These are phyloP conservation scores for Xerocomus amazonicus DNA, from an alignment of 1,284 basidiomycete genomes.

Conservation along the genomic window DNA sequence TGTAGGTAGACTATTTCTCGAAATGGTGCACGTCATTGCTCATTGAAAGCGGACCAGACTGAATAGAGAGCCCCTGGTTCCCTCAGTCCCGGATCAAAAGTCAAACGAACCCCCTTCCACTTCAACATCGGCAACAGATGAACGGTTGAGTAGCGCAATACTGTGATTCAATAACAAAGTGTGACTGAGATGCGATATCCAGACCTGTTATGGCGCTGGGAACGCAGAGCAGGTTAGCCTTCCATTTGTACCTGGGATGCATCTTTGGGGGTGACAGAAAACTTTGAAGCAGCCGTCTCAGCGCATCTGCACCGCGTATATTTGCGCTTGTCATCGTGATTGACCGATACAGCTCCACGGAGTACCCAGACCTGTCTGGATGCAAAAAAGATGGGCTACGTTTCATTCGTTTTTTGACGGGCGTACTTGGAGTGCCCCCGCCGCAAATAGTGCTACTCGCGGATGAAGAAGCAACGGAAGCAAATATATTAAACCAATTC, in stretches of 20 bases:
- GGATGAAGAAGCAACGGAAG: slow-evolving; percentile 52
- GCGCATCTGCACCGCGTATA: slow-evolving; percentile 24
- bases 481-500: slow-evolving; percentile 43
- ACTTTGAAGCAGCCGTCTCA: neutral
- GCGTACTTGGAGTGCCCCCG: slow-evolving; percentile 50
- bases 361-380: slow-evolving; percentile 49
- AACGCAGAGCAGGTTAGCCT: neutral
- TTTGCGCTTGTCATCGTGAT: slow-evolving; percentile 61
- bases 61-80: neutral
- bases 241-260: neutral
- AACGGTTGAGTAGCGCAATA: neutral
- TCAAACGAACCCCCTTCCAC: neutral
- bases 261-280: neutral
- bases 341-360: slow-evolving; percentile 46
- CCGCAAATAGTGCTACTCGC: slow-evolving; percentile 51
- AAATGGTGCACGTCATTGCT: neutral
- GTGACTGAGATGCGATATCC: neutral
- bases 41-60: slow-evolving; percentile 1
- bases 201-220: neutral
- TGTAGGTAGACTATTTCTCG: slow-evolving; percentile 4
- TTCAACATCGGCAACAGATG: neutral
- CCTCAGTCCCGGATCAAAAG: neutral
- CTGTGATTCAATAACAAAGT: neutral
- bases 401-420: slow-evolving; percentile 47
- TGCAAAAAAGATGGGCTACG: slow-evolving; percentile 54